Evolutionary conservation across 2,329 filamentous ascomycete genomes (phyloP).

Genomic region (Emericellopsis atlantica): DNA sequence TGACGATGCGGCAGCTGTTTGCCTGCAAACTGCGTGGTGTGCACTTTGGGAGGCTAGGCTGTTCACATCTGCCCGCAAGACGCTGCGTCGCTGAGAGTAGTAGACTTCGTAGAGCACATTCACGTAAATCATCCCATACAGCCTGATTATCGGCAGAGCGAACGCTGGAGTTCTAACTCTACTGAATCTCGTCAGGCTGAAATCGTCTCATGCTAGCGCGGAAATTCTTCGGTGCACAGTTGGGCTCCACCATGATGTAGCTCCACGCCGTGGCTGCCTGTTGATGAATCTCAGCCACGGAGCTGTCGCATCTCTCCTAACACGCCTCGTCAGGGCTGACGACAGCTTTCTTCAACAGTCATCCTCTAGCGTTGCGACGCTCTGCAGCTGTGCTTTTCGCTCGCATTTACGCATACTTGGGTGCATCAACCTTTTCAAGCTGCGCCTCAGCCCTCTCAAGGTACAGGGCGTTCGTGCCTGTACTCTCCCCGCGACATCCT

Average conservation of each 20-base stretch:
- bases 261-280: background rate
- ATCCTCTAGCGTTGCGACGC: background rate
- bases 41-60: no score
- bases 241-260: conserved; percentile 2
- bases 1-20: no score
- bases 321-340: conserved; percentile 3
- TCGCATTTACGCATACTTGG: background rate
- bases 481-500: background rate
- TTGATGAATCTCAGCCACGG: background rate
- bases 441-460: background rate
- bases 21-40: no score
- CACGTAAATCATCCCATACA: no score
- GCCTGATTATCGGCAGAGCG: no score
- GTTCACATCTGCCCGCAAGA: no score
- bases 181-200: no score
- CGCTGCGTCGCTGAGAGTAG: no score
- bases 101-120: no score
- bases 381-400: background rate
- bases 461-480: background rate
- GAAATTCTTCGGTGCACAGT: background rate
- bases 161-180: no score
- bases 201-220: background rate
- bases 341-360: background rate
- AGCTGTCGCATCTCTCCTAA: background rate
- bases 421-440: background rate